These are phyloP conservation scores for Akanthomyces uredinophilus DNA, from an alignment of 2,329 filamentous ascomycete genomes.

Conservation along the genomic window DNA sequence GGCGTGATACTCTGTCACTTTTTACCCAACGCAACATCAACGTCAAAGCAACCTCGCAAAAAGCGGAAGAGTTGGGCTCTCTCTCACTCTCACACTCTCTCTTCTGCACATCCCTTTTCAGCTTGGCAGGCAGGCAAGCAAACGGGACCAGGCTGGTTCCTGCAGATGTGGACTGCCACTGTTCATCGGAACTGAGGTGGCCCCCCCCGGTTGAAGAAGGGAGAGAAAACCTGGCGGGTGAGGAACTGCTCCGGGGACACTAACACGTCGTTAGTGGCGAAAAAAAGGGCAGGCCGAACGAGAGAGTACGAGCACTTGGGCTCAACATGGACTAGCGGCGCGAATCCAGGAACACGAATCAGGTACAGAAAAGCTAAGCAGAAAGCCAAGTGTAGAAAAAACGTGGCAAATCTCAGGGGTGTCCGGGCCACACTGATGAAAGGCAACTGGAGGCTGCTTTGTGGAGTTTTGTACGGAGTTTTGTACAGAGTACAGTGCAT, in stretches of 20 bases:
- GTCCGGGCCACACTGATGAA: background rate
- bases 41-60: background rate
- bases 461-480: no score
- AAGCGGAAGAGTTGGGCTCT: background rate
- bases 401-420: slow-evolving; percentile 16
- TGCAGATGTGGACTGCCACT: background rate
- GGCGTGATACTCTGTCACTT: background rate
- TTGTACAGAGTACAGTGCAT: no score
- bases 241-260: no score
- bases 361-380: background rate
- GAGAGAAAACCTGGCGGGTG: background rate
- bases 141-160: background rate
- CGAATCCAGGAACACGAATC: slow-evolving; percentile 12
- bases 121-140: background rate
- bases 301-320: background rate
- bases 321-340: background rate
- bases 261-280: no score
- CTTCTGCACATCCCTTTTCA: background rate
- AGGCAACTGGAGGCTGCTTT: background rate
- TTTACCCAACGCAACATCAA: background rate
- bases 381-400: background rate
- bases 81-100: no score
- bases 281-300: background rate
- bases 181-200: background rate
- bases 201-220: background rate